Percentiles rank a stretch among this genome's conserved stretches.
These are phyloP conservation scores for Phlyctochytrium planicorne DNA, from an alignment of 192 early-diverging fungal genomes.

Conservation along the genomic window DNA sequence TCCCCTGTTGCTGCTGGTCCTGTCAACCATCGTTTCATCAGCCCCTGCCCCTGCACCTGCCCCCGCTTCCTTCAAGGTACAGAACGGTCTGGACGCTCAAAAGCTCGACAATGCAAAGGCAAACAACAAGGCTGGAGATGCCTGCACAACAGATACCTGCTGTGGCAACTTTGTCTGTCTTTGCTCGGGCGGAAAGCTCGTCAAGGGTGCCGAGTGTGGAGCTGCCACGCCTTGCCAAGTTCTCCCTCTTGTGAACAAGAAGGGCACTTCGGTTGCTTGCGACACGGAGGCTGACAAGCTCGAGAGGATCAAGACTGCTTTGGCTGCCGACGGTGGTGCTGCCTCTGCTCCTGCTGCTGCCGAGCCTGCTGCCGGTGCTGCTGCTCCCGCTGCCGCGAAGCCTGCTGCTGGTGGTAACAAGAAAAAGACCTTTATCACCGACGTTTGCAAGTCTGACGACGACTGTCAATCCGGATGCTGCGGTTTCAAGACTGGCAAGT, in stretches of 20 bases:
- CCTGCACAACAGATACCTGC: conserved; percentile 1
- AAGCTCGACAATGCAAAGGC: conserved; percentile 5
- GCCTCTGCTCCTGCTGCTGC: conserved; percentile 9
- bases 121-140: conserved; percentile 9
- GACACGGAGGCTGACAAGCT: conserved; percentile 32
- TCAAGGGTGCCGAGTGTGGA: neutral
- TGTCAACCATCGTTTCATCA: too few relatives aligned
- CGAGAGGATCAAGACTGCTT: conserved; percentile 16
- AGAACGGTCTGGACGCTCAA: conserved; percentile 9
- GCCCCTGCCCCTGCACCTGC: conserved; percentile 10
- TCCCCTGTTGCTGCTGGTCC: too few relatives aligned
- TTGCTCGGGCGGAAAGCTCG: conserved; percentile 3
- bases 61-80: conserved; percentile 1
- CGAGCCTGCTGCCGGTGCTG: neutral
- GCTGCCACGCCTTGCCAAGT: conserved; percentile 25
- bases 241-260: conserved; percentile 31
- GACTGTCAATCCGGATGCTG: conserved; percentile 39
- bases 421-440: conserved; percentile 33
- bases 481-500: conserved; percentile 28
- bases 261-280: conserved; percentile 28
- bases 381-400: neutral
- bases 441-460: conserved; percentile 17
- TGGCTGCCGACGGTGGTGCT: neutral
- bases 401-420: conserved; percentile 13
- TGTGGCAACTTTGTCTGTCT: conserved; percentile 15